Percentiles rank a stretch among this genome's conserved stretches.
phyloP scores from a whole-genome alignment of 148 eudicot genomes.

The Camellia lanceoleosa region DNA sequence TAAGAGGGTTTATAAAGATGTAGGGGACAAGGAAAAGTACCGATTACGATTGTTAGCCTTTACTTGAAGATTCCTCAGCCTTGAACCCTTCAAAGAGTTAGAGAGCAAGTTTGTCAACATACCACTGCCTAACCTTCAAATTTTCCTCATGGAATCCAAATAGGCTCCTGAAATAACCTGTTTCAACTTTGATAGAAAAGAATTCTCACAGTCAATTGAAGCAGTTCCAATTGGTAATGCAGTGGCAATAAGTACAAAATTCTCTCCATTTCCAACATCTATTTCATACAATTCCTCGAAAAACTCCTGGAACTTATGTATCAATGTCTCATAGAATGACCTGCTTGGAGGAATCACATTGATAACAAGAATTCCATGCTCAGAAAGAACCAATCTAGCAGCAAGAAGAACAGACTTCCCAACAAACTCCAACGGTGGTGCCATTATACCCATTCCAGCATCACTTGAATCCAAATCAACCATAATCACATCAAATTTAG shows the following conservation, averaged over 20 bases:
- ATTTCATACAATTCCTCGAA: conserved; percentile 63
- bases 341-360: conserved; percentile 61
- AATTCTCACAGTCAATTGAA: conserved; percentile 20
- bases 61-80: too few relatives aligned
- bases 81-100: background rate
- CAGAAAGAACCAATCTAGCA: conserved; percentile 40
- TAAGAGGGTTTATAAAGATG: too few relatives aligned
- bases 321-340: conserved; percentile 45
- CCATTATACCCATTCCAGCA: conserved; percentile 43
- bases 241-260: conserved; percentile 63
- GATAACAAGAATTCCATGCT: conserved; percentile 53
- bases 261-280: conserved; percentile 65
- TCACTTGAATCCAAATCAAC: conserved; percentile 91
- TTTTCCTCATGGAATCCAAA: conserved; percentile 50
- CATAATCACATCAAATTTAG: conserved; percentile 66
- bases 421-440: conserved; percentile 69
- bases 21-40: too few relatives aligned
- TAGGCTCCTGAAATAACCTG: conserved; percentile 33
- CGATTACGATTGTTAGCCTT: too few relatives aligned
- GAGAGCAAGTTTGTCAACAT: conserved; percentile 14
- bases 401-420: conserved; percentile 52
- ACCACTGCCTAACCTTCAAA: conserved; percentile 18
- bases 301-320: conserved; percentile 29
- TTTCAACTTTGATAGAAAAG: conserved; percentile 50
- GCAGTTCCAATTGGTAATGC: conserved; percentile 16